phyloP scores from a whole-genome alignment of 345 rosid genomes.

The Camelina laxa region DNA sequence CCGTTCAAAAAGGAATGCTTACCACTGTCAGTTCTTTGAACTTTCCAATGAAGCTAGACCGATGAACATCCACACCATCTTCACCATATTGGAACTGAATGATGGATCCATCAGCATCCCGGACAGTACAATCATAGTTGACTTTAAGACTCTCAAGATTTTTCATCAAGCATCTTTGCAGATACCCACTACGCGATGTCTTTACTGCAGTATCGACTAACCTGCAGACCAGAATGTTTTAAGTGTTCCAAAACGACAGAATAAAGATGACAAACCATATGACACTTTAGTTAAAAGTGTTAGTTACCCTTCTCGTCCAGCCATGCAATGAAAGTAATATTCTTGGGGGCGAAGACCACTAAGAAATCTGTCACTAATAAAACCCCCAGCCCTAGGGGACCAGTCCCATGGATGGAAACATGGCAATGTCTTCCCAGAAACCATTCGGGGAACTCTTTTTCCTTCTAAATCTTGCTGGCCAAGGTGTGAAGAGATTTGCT shows the following conservation, averaged over 20 bases:
- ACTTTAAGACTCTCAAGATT: slow-evolving; percentile 94
- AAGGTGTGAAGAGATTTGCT: slow-evolving; percentile 93
- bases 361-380: slow-evolving; percentile 91
- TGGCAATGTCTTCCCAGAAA: slow-evolving; percentile 97
- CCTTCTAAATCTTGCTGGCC: slow-evolving; percentile 99
- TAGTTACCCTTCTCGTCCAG: slow-evolving; percentile 97
- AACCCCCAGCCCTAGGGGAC: slow-evolving; percentile 97
- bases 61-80: slow-evolving; percentile 97
- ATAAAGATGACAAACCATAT: slow-evolving; percentile 17
- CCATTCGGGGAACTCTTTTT: slow-evolving; percentile 97
- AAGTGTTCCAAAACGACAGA: slow-evolving; percentile 14
- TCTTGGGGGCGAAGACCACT: slow-evolving; percentile 99
- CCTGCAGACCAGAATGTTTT: slow-evolving; percentile 52
- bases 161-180: slow-evolving; percentile 95
- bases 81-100: slow-evolving; percentile 95
- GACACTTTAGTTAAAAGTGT: background rate
- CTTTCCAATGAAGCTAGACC: slow-evolving; percentile 74
- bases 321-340: slow-evolving; percentile 99
- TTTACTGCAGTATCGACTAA: slow-evolving; percentile 98
- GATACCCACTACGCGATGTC: slow-evolving; percentile 99
- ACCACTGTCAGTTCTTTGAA: slow-evolving; percentile 74
- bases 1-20: slow-evolving; percentile 41
- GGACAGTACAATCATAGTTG: slow-evolving; percentile 89
- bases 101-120: slow-evolving; percentile 94
- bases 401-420: slow-evolving; percentile 98